Evolutionary conservation across 2,329 filamentous ascomycete species (phyloP).

Genomic region (Alternaria postmessia): DNA sequence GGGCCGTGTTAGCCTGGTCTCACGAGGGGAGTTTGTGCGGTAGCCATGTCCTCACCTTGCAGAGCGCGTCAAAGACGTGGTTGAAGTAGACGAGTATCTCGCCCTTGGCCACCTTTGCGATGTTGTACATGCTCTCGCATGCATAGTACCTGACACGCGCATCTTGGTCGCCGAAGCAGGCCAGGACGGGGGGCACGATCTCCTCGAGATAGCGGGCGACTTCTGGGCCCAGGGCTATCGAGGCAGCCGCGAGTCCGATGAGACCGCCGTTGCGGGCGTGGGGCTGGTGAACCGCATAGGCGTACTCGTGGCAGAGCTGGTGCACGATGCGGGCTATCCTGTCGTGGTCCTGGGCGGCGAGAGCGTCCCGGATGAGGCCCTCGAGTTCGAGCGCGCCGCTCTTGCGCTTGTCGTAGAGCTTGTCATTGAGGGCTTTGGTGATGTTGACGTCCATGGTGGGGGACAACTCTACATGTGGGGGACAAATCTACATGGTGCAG

Average conservation of each 20-base stretch:
- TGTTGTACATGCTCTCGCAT: slow-evolving; percentile 99
- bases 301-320: slow-evolving; percentile 96
- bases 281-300: slow-evolving; percentile 95
- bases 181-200: slow-evolving; percentile 94
- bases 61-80: slow-evolving; percentile 95
- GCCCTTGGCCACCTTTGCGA: slow-evolving; percentile 97
- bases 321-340: slow-evolving; percentile 88
- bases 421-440: slow-evolving; percentile 92
- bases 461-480: slow-evolving; percentile 40
- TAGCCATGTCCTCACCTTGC: slow-evolving; percentile 72
- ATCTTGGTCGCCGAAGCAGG: slow-evolving; percentile 98
- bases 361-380: slow-evolving; percentile 84
- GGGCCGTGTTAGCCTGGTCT: slow-evolving; percentile 29
- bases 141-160: slow-evolving; percentile 96
- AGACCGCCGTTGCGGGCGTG: slow-evolving; percentile 96
- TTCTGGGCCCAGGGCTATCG: slow-evolving; percentile 91
- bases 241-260: slow-evolving; percentile 93
- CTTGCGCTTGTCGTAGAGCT: slow-evolving; percentile 98
- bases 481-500: slow-evolving; percentile 39
- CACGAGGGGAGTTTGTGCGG: background rate
- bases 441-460: slow-evolving; percentile 82
- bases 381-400: slow-evolving; percentile 95
- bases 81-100: slow-evolving; percentile 98
- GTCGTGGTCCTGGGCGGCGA: slow-evolving; percentile 77
- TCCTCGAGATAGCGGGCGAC: slow-evolving; percentile 89